Evolutionary conservation across 306 rosid genomes (phyloP).

Genomic region (cucumber (Cucumis sativus)): Cucumber_9930_V3 NC_026657.2:30800501-30801000

Average conservation of each 20-base stretch:
- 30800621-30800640: constrained; percentile 45
- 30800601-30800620: constrained; percentile 46
- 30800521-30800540: constrained; percentile 41
- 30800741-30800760: constrained; percentile 40
- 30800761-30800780: constrained; percentile 45
- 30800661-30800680: constrained; percentile 60
- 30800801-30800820: constrained; percentile 43
- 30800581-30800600: constrained; percentile 56
- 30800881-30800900: constrained; percentile 37
- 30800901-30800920: too few species aligned
- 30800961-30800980: too few species aligned
- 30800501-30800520: constrained; percentile 35
- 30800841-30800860: constrained; percentile 55
- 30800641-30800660: constrained; percentile 59
- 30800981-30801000: constrained; percentile 46
- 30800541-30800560: constrained; percentile 53
- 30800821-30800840: constrained; percentile 50
- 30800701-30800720: constrained; percentile 71
- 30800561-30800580: constrained; percentile 41
- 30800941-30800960: neutral
- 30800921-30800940: constrained; percentile 5
- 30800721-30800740: constrained; percentile 48
- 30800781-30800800: constrained; percentile 47
- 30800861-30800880: constrained; percentile 54
- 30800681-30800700: constrained; percentile 47